Base-by-base conservation (phyloP, 1,284 basidiomycete genomes). In the Trametes versicolor region DNA sequence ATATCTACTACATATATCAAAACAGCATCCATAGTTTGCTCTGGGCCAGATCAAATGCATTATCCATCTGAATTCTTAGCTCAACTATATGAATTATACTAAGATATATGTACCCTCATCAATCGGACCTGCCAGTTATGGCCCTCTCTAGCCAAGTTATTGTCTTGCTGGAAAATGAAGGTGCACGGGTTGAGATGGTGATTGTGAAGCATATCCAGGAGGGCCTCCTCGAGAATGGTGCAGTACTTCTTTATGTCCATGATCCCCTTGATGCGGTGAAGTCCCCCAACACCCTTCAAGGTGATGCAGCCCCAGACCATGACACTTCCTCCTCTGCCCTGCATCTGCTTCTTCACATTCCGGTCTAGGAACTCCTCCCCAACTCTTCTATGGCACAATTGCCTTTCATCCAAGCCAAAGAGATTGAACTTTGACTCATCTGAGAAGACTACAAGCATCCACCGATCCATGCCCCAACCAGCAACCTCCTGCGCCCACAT, bases 261-360 rank as follows among this genome's bases (percentile, higher is more conserved):
- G 29, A 19, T 57, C 37, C 58, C 53, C 13, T 48, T 32, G 53
- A 64, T 39, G 17, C 58, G 27, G 36, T 64, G 45, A 19, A 64
- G 58, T 10, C 39, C 41, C 17, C 63, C 63, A n/a, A 41, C 10
- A 2, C 53, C 53, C 8, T 34, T 7, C 5, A 9, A 53, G 3
- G 63, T 64, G 47, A 60, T 29, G 49, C 53, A 64, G 2, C 58
- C 63, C 54, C 63, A 64, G 4, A 60, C 58, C 58, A 55, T 48
- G 21, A 64, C 8, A 54, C 48, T 64, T 27, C 53, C 54, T 34
- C 63, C 58, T 0, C 58, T n/a, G 13, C 48, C 41, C 54, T 60
- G 36, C 47, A 60, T 54, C 27, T 6, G 9, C 48, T 52, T 51
- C 48, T 57, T 57, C 23, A 64, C 54, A 25, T 59, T 59, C 27